These are phyloP conservation scores for Phytophthora podocarpi DNA, from an alignment of 352 stramenopile genomes.

Conservation along the genomic window DNA sequence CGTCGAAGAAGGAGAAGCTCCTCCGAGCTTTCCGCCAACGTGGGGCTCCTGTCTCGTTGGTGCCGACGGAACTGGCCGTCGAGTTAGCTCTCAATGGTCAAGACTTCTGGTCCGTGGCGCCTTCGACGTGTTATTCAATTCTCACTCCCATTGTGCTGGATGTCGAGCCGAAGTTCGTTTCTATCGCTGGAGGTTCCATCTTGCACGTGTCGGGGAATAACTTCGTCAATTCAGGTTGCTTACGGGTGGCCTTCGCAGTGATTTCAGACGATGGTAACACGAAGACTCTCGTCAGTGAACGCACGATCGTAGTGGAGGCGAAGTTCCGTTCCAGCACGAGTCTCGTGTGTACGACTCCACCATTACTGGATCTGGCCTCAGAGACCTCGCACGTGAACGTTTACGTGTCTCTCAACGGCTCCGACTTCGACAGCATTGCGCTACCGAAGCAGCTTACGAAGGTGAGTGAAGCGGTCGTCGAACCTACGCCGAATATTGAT, in stretches of 20 bases:
- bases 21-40: slow-evolving; percentile 53
- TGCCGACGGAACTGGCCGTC: slow-evolving; percentile 57
- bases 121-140: slow-evolving; percentile 41
- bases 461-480: slow-evolving; percentile 12
- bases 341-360: slow-evolving; percentile 49
- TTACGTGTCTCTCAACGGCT: slow-evolving; percentile 59
- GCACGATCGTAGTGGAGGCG: slow-evolving; percentile 48
- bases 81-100: slow-evolving; percentile 72
- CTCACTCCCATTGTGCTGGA: slow-evolving; percentile 44
- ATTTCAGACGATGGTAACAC: slow-evolving; percentile 8
- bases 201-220: slow-evolving; percentile 56
- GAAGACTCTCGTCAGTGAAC: slow-evolving; percentile 9
- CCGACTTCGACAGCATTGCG: slow-evolving; percentile 69
- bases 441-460: slow-evolving; percentile 39
- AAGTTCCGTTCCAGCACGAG: slow-evolving; percentile 55
- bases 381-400: slow-evolving; percentile 33
- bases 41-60: slow-evolving; percentile 26
- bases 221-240: slow-evolving; percentile 46
- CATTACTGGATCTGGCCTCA: slow-evolving; percentile 31
- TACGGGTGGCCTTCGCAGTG: slow-evolving; percentile 56
- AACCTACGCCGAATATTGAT: slow-evolving; percentile 1
- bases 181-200: slow-evolving; percentile 41
- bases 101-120: slow-evolving; percentile 61
- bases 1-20: slow-evolving; percentile 52
- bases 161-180: slow-evolving; percentile 51